A percentile compares a stretch with the other conserved stretches of the same genome.
Evolutionary conservation across 441 rosid genomes (phyloP).

Genomic region (Euphorbia corollata): DNA sequence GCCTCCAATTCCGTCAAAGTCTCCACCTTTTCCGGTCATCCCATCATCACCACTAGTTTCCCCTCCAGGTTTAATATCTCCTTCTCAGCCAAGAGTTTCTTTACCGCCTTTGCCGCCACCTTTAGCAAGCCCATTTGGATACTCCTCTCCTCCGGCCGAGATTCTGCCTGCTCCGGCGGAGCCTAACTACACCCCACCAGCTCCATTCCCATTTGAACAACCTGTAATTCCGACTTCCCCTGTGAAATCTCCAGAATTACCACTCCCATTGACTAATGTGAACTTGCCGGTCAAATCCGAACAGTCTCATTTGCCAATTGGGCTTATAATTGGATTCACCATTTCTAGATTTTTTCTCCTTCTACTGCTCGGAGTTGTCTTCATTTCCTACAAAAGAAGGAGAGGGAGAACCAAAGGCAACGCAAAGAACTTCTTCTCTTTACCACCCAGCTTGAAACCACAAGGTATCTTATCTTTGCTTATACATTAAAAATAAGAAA

Average conservation of each 20-base stretch:
- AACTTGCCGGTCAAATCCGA: slow-evolving; percentile 27
- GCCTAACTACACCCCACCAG: slow-evolving; percentile 20
- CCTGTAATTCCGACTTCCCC: slow-evolving; percentile 24
- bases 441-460: slow-evolving; percentile 7
- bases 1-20: slow-evolving; percentile 12
- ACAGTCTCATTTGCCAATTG: slow-evolving; percentile 27
- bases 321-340: slow-evolving; percentile 32
- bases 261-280: slow-evolving; percentile 40
- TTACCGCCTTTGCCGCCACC: slow-evolving; percentile 20
- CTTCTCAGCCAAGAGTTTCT: slow-evolving; percentile 18
- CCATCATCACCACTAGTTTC: slow-evolving; percentile 25
- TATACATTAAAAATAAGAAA: background rate
- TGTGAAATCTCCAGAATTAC: slow-evolving; percentile 35
- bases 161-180: slow-evolving; percentile 22
- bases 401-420: slow-evolving; percentile 26
- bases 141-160: slow-evolving; percentile 16
- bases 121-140: slow-evolving; percentile 14
- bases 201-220: slow-evolving; percentile 18
- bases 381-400: slow-evolving; percentile 13
- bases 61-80: slow-evolving; percentile 20
- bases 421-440: background rate
- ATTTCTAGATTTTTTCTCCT: slow-evolving; percentile 38
- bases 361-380: slow-evolving; percentile 8
- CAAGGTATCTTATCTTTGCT: slow-evolving; percentile 20
- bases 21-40: slow-evolving; percentile 19